phyloP scores from a whole-genome alignment of 805 yeast species.

The Barnettozyma sucrosica region DNA sequence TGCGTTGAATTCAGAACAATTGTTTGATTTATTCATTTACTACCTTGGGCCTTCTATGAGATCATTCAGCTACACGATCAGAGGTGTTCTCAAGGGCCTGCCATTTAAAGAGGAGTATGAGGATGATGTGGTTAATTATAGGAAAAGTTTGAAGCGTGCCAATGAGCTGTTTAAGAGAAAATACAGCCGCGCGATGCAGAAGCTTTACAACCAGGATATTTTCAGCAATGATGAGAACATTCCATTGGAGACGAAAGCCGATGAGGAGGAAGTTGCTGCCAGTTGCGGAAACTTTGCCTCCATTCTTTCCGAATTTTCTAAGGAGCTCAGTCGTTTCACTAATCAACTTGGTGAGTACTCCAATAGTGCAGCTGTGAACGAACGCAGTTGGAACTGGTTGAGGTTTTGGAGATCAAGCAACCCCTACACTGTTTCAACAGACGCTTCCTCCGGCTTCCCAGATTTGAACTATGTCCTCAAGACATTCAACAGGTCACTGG shows the following conservation, averaged over 20 bases:
- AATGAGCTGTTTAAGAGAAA: constrained; percentile 49
- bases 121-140: constrained; percentile 38
- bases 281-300: constrained; percentile 76
- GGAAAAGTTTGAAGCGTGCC: constrained; percentile 44
- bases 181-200: constrained; percentile 50
- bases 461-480: constrained; percentile 15
- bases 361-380: constrained; percentile 5
- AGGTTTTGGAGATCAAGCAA: constrained; percentile 39
- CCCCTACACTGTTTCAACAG: not conserved
- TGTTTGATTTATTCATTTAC: constrained; percentile 61
- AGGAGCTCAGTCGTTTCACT: constrained; percentile 47
- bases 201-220: constrained; percentile 39
- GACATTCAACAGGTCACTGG: constrained; percentile 19
- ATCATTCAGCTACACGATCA: constrained; percentile 57
- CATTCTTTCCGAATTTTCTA: constrained; percentile 55
- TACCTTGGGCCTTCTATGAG: constrained; percentile 69
- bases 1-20: constrained; percentile 29
- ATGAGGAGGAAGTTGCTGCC: constrained; percentile 78
- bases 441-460: constrained; percentile 5
- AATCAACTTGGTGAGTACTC: constrained; percentile 37
- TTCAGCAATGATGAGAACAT: constrained; percentile 9
- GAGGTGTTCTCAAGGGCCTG: constrained; percentile 52
- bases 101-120: constrained; percentile 45
- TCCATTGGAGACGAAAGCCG: constrained; percentile 38
- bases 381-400: constrained; percentile 44